phyloP scores from a whole-genome alignment of 352 stramenopile genomes.

The Plasmopara viticola region DNA sequence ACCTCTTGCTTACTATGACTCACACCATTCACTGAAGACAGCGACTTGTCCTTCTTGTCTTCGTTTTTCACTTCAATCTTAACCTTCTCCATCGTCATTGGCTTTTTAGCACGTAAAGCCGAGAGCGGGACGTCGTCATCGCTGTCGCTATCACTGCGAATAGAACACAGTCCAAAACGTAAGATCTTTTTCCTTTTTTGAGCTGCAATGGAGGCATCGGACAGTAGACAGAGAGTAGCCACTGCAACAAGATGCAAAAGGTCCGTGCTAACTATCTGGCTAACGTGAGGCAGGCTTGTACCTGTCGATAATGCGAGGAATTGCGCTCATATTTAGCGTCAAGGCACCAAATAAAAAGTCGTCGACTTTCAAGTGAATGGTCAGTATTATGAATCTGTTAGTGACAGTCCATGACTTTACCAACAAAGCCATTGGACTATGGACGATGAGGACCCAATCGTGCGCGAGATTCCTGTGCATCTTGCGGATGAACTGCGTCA shows the following conservation, averaged over 20 bases:
- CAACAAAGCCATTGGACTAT: constrained; percentile 23
- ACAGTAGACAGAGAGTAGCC: background rate
- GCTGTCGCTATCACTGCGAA: constrained; percentile 57
- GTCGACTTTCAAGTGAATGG: no score
- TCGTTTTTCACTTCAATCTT: constrained; percentile 21
- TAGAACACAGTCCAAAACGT: constrained; percentile 5
- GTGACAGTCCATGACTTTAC: constrained; percentile 1
- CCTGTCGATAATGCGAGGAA: constrained; percentile 41
- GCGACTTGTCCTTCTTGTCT: constrained; percentile 21
- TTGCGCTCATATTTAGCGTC: constrained; percentile 21
- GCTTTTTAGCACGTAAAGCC: constrained; percentile 34
- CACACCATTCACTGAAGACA: constrained; percentile 6
- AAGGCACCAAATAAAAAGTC: background rate
- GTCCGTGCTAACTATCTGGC: background rate
- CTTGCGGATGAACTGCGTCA: constrained; percentile 57
- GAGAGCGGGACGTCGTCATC: constrained; percentile 77
- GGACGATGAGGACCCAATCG: constrained; percentile 61
- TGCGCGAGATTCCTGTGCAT: constrained; percentile 81
- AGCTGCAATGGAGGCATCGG: constrained; percentile 1
- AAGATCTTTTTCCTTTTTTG: constrained; percentile 25
- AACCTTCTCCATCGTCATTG: constrained; percentile 20
- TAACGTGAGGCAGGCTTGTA: constrained; percentile 5
- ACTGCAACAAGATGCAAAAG: background rate
- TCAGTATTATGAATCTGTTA: background rate
- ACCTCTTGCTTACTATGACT: constrained; percentile 24